These are phyloP conservation scores for Sarcodon sp. DNA, from an alignment of 768 basidiomycete species.

Conservation along the genomic window DNA sequence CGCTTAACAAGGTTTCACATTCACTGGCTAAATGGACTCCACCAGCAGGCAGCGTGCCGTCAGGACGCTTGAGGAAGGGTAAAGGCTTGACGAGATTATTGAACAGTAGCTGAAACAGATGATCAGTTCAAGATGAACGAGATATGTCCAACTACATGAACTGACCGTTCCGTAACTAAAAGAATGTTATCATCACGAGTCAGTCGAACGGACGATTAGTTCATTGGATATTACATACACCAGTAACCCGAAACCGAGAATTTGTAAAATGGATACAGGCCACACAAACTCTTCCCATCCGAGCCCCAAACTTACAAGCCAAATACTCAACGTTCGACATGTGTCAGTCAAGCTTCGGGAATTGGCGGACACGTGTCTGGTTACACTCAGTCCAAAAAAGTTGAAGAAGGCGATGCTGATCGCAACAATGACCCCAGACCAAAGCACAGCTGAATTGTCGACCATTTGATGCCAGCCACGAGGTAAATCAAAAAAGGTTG, in stretches of 20 bases:
- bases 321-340: slow-evolving; percentile 91
- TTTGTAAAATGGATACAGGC: slow-evolving; percentile 74
- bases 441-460: slow-evolving; percentile 45
- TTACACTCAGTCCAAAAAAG: slow-evolving; percentile 78
- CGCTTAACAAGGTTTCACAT: slow-evolving; percentile 9
- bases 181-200: neutral
- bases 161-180: slow-evolving; percentile 72
- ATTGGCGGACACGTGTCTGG: slow-evolving; percentile 87
- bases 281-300: slow-evolving; percentile 85
- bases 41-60: slow-evolving; percentile 11
- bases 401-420: slow-evolving; percentile 45
- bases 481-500: slow-evolving; percentile 68
- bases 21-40: slow-evolving; percentile 10
- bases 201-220: slow-evolving; percentile 3
- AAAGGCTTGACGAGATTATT: slow-evolving; percentile 67
- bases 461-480: slow-evolving; percentile 88
- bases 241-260: slow-evolving; percentile 74
- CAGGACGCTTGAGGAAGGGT: slow-evolving; percentile 43
- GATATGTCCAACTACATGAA: neutral
- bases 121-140: slow-evolving; percentile 5
- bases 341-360: slow-evolving; percentile 89
- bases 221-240: slow-evolving; percentile 46
- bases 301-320: slow-evolving; percentile 79
- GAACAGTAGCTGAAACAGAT: slow-evolving; percentile 59
- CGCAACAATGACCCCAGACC: slow-evolving; percentile 32